Percentiles rank a stretch among this genome's conserved stretches.
Conservation (phyloP, 179 eudicot species). For the Drosera spatulata region DNA sequence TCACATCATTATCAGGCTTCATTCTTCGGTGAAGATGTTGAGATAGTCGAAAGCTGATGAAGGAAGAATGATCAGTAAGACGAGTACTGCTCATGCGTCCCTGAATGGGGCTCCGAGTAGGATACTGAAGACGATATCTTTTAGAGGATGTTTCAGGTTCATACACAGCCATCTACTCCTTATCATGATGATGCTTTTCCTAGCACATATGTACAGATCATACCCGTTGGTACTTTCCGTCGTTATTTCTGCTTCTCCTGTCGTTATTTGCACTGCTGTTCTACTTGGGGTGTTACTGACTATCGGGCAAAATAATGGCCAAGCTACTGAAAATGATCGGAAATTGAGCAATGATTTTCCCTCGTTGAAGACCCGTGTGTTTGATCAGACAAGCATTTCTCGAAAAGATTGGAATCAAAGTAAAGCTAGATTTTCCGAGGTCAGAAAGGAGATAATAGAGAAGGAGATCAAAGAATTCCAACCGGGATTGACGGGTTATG, state of each 20-base stretch:
- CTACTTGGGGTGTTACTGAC: constrained; percentile 63
- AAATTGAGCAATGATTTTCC: not conserved
- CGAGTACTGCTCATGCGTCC: constrained; percentile 27
- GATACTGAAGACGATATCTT: constrained; percentile 20
- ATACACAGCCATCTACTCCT: constrained; percentile 52
- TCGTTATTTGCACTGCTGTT: constrained; percentile 54
- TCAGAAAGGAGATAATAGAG: constrained; percentile 23
- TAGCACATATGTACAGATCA: constrained; percentile 40
- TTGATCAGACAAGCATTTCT: constrained; percentile 2
- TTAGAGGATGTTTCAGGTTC: constrained; percentile 32
- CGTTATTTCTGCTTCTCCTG: constrained; percentile 67
- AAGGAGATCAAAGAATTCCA: constrained; percentile 6
- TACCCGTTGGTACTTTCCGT: constrained; percentile 60
- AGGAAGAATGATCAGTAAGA: constrained; percentile 4
- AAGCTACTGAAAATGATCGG: constrained; percentile 25
- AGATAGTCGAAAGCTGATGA: not conserved
- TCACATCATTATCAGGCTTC: too few relatives aligned
- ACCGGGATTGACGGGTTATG: too few relatives aligned
- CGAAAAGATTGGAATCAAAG: constrained; percentile 22
- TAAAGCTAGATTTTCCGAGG: constrained; percentile 25
- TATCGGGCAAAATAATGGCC: constrained; percentile 46
- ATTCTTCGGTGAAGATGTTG: too few relatives aligned
- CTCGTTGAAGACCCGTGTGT: too few relatives aligned
- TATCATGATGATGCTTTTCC: constrained; percentile 27
- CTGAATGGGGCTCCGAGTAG: constrained; percentile 22